A percentile compares a stretch with the other conserved stretches of the same genome.
phyloP scores from a whole-genome alignment of 306 rosid genomes.

The Gastrolobium villosum region DNA sequence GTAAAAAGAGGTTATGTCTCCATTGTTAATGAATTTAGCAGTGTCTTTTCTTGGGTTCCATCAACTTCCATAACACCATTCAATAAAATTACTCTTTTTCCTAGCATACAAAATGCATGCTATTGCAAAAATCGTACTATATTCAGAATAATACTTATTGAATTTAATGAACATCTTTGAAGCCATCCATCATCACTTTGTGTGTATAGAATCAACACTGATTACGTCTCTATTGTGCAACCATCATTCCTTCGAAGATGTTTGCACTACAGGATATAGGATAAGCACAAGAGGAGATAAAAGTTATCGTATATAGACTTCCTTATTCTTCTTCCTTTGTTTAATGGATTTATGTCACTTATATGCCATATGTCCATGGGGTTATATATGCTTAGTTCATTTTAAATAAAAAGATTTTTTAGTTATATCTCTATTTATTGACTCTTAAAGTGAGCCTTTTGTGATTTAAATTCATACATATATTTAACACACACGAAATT shows the following conservation, averaged over 20 bases:
- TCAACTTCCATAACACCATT: too few species aligned
- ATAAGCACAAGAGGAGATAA: conserved; percentile 81
- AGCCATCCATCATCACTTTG: too few species aligned
- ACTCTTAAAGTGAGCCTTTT: conserved; percentile 17
- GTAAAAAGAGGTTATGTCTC: too few species aligned
- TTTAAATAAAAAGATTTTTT: background rate
- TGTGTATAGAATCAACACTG: too few species aligned
- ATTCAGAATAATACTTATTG: too few species aligned
- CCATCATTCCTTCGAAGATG: conserved; percentile 86
- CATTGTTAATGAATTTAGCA: too few species aligned
- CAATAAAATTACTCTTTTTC: too few species aligned
- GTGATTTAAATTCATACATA: background rate
- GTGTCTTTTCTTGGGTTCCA: too few species aligned
- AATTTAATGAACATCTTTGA: too few species aligned
- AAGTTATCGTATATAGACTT: conserved; percentile 14
- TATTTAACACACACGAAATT: background rate
- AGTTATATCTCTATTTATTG: conserved; percentile 12
- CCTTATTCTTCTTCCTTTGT: background rate
- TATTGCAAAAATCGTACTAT: too few species aligned
- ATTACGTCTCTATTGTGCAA: conserved; percentile 49
- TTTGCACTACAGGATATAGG: conserved; percentile 75
- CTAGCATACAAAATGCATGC: too few species aligned
- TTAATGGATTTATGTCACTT: background rate
- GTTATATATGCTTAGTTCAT: conserved; percentile 24
- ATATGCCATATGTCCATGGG: conserved; percentile 5